phyloP scores from a whole-genome alignment of 345 rosid species.

The Excoecaria agallocha region DNA sequence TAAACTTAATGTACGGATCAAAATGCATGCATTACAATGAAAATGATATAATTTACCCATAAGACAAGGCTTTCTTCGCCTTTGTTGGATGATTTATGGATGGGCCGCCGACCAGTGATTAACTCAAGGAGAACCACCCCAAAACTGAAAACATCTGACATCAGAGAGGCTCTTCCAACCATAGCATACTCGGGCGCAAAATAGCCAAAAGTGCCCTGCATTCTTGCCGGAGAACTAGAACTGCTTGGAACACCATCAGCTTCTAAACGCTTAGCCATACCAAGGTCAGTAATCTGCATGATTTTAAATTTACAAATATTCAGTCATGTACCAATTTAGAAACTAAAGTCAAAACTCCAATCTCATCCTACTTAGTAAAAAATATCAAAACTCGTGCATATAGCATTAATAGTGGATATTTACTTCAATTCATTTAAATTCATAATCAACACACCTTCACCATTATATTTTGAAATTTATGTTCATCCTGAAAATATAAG shows the following conservation, averaged over 20 bases:
- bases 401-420: not conserved
- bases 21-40: conserved; percentile 5
- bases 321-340: not conserved
- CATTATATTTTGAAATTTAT: not conserved
- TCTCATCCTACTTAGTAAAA: not conserved
- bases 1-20: too few species aligned
- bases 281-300: conserved; percentile 92
- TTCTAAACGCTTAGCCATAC: conserved; percentile 86
- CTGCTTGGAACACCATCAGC: conserved; percentile 79
- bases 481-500: not conserved
- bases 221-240: conserved; percentile 87
- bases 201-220: conserved; percentile 97
- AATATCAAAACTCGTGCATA: not conserved
- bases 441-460: not conserved
- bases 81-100: conserved; percentile 59
- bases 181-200: conserved; percentile 98
- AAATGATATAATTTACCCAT: conserved; percentile 53
- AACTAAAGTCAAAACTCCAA: not conserved
- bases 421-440: not conserved
- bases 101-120: conserved; percentile 84
- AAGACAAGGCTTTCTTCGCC: conserved; percentile 93
- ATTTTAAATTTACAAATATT: not conserved
- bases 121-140: conserved; percentile 97
- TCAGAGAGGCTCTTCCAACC: conserved; percentile 84
- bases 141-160: conserved; percentile 97